Evolutionary conservation across 2,329 filamentous ascomycete genomes (phyloP), one percentile per base, ranked within the genome.

Genomic region (Arthrinium phaeospermum): DNA sequence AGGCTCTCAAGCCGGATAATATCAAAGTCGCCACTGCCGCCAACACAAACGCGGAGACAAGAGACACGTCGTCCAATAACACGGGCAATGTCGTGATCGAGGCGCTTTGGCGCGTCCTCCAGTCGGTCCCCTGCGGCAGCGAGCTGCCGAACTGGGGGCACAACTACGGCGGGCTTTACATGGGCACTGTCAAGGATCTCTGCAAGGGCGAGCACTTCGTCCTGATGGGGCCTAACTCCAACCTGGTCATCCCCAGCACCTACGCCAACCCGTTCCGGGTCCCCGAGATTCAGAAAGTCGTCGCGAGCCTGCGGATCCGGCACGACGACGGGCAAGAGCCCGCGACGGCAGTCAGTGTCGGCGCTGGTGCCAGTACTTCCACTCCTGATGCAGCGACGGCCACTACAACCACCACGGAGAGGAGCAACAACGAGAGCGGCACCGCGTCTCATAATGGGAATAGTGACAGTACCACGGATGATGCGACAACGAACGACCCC

Each of bases 121-220:
- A 73, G 30, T 78, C 77, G 13, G 75, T 78, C 19, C 76, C 77
- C 8, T 76, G 74, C 70, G 73, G 72, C 8, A 73, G 69, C 44
- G 71, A 73, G 13, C 47, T 78, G 68, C 77, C 76, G 13, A 75
- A 77, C 53, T 78, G 76, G 77, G 77, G 76, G 24, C 77, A 79
- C 49, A 78, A 75, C 67, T 79, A 77, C 57, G 77, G 77, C 27
- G 76, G 77, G 3, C 71, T 78, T 27, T 78, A 77, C 70, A 64
- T 72, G 27, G 70, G 70, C 22, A 71, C 69, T 34, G 69, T 71
- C 46, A 70, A 71, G 27, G 73, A 74, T n/a, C 68, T 69, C 44
- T 53, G 67, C 22, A 53, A 57, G 5, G 73, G 72, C 4, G 68
- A 72, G 53, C 70, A 74, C 67, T 75, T 75, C 47, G 70, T 74